These are phyloP conservation scores for Lachnellula subtilissima DNA, from an alignment of 2,329 filamentous ascomycete genomes.

Conservation along the genomic window DNA sequence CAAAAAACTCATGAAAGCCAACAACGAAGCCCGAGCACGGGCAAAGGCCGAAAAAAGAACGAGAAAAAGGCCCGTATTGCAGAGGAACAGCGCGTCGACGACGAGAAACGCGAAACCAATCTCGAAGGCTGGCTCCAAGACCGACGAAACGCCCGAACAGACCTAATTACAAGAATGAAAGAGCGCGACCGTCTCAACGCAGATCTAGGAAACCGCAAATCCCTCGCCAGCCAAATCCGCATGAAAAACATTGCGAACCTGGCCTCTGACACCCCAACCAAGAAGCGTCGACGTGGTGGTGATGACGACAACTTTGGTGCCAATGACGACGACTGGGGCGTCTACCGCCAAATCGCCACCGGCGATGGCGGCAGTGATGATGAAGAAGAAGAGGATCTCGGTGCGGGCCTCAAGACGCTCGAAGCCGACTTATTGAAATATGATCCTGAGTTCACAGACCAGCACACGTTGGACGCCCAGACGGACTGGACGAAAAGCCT, in stretches of 20 bases:
- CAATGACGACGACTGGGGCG: constrained; percentile 96
- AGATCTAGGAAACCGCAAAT: constrained; percentile 94
- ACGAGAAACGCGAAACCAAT: constrained; percentile 76
- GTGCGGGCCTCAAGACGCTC: constrained; percentile 65
- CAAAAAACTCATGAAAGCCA: constrained; percentile 90
- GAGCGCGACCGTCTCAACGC: constrained; percentile 90
- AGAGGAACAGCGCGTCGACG: constrained; percentile 79
- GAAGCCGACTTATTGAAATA: constrained; percentile 82
- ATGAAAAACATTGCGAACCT: constrained; percentile 99
- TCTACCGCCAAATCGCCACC: constrained; percentile 88
- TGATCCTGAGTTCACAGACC: constrained; percentile 85
- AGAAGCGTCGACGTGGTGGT: constrained; percentile 78
- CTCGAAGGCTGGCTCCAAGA: constrained; percentile 84
- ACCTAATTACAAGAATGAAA: constrained; percentile 77
- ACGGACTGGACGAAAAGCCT: constrained; percentile 92
- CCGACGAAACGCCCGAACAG: constrained; percentile 66
- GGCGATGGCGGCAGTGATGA: constrained; percentile 72
- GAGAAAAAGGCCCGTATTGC: constrained; percentile 76
- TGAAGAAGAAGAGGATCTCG: constrained; percentile 86
- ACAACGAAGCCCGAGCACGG: constrained; percentile 86
- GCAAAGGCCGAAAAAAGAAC: constrained; percentile 96
- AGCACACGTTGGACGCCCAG: constrained; percentile 87
- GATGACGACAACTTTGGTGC: constrained; percentile 97
- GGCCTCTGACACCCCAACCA: constrained; percentile 78
- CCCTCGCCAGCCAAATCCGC: constrained; percentile 88